Percentiles rank a stretch among this genome's conserved stretches.
Conservation (phyloP, 331 rosid genomes). For the Malus hybrid region DNA sequence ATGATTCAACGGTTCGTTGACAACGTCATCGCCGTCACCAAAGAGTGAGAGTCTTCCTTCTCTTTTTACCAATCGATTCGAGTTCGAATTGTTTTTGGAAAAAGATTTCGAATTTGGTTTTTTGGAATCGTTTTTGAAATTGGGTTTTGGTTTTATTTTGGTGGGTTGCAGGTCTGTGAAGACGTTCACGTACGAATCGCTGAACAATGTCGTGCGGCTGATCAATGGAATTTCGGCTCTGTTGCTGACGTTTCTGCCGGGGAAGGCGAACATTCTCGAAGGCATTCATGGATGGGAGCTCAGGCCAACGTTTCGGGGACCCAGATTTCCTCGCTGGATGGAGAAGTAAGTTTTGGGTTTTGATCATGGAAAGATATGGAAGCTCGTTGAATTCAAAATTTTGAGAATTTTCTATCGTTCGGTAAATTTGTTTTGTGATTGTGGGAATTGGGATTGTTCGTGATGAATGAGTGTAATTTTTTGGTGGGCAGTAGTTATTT, state of each 20-base stretch:
- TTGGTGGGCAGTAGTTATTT: neutral
- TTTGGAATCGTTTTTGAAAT: neutral
- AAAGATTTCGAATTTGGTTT: neutral
- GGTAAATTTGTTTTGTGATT: neutral
- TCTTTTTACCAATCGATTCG: neutral
- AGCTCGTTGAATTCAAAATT: neutral
- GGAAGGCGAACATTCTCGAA: slow-evolving; percentile 75
- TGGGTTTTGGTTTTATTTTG: neutral
- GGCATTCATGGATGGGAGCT: slow-evolving; percentile 99
- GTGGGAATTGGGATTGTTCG: neutral
- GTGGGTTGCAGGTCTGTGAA: slow-evolving; percentile 69
- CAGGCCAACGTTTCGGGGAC: slow-evolving; percentile 85
- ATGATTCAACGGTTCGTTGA: slow-evolving; percentile 67
- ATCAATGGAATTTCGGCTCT: slow-evolving; percentile 89
- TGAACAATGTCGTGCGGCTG: slow-evolving; percentile 71
- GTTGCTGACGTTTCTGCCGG: slow-evolving; percentile 68
- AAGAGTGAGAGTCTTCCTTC: slow-evolving; percentile 54
- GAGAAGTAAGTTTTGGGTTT: slow-evolving; percentile 56
- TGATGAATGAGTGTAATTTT: neutral
- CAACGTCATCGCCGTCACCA: slow-evolving; percentile 53
- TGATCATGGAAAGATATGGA: neutral
- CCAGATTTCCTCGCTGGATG: slow-evolving; percentile 99
- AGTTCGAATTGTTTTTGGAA: too few species aligned
- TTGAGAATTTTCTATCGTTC: neutral
- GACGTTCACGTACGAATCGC: slow-evolving; percentile 70